phyloP scores from a whole-genome alignment of 306 rosid species.

The Trichosanthes truncata region DNA sequence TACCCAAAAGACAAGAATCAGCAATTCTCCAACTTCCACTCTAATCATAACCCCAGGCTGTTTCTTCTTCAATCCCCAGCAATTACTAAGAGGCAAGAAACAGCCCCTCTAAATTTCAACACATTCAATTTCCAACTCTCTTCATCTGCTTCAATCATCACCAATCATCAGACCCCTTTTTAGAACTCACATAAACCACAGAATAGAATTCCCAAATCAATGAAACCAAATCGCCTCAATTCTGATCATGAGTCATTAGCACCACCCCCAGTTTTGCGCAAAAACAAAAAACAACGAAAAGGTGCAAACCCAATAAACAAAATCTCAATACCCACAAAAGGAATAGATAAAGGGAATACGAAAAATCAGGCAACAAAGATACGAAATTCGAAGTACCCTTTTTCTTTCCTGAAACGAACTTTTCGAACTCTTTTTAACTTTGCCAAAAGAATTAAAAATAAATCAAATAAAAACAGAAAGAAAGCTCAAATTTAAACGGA shows the following conservation, averaged over 20 bases:
- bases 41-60: slow-evolving; percentile 60
- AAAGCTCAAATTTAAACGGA: slow-evolving; percentile 1
- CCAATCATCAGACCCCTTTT: slow-evolving; percentile 10
- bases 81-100: slow-evolving; percentile 24
- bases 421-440: neutral
- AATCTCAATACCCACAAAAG: slow-evolving; percentile 20
- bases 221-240: slow-evolving; percentile 9
- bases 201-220: slow-evolving; percentile 11
- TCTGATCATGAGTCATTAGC: slow-evolving; percentile 10
- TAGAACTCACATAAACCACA: slow-evolving; percentile 12
- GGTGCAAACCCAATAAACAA: slow-evolving; percentile 15
- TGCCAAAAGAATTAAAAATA: neutral
- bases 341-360: slow-evolving; percentile 4
- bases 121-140: slow-evolving; percentile 33
- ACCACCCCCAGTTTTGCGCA: slow-evolving; percentile 13
- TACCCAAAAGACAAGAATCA: slow-evolving; percentile 34
- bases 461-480: neutral
- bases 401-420: neutral
- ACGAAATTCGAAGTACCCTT: neutral
- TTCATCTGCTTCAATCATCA: slow-evolving; percentile 36
- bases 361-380: neutral
- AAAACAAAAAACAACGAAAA: neutral
- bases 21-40: slow-evolving; percentile 39
- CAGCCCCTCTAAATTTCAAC: slow-evolving; percentile 27
- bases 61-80: slow-evolving; percentile 29